Evolutionary conservation across 2,329 filamentous ascomycete genomes (phyloP), one percentile per base, ranked within the genome.

Genomic region (Colletotrichum tanaceti): DNA sequence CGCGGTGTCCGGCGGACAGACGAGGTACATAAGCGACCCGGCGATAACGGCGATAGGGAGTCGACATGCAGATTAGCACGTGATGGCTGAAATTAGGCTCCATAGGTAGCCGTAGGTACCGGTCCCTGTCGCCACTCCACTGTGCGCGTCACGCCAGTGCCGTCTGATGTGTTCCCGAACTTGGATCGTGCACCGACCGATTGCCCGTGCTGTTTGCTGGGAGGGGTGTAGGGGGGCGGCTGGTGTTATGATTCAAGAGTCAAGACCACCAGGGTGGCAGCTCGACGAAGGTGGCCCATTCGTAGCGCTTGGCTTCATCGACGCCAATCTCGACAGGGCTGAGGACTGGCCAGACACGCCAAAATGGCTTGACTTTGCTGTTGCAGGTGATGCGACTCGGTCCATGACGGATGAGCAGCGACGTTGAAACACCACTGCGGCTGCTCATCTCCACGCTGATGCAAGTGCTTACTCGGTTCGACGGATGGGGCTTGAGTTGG

Each of bases 381-480:
- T 3, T 24, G 41, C 50, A 38, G 16, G 20, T 38, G 44, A 28
- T 63, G 52, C 58, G 44, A 63, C 16, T 63, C 44, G 38, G 41
- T 38, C 22, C 39, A n/a, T 24, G 13, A 4, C 22, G n/a, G 13
- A 10, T 22, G n/a, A 9, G 38, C 18, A 22, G 38, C 28, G 44
- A 24, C 18, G 46, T 68, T 53, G 65, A 63, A 67, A 67, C 50
- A 52, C 46, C 43, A 52, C 52, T 20, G 38, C 43, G 28, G 58
- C 58, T 46, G 44, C 24, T 63, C 24, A 58, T 52, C 38, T 67
- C 58, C 44, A 46, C 53, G 59, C 9, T 58, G 53, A 28, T 49
- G 41, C 59, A 58, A 64, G 59, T 68, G 53, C 59, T 63, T 47
- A 54, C 53, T 64, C 20, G 46, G 18, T 28, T 49, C 38, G 24